These are phyloP conservation scores for Skeletonema menzelii DNA, from an alignment of 108 stramenopile species.

Conservation along the genomic window DNA sequence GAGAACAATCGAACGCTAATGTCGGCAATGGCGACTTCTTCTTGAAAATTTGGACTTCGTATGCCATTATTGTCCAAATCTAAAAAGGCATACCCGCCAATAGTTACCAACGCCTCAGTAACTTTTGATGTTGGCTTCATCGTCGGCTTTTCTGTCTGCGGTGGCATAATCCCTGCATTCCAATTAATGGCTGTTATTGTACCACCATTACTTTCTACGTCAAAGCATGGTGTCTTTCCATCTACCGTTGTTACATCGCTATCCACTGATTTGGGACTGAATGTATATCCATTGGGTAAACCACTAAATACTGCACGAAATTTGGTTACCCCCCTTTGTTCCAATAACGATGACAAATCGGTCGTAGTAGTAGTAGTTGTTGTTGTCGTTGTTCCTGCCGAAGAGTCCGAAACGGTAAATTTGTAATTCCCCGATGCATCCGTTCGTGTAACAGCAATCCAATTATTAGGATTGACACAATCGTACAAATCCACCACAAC, in stretches of 20 bases:
- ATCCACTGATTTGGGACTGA: slow-evolving; percentile 8
- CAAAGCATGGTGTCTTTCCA: slow-evolving; percentile 25
- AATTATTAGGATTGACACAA: slow-evolving; percentile 12
- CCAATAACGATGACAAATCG: slow-evolving; percentile 12
- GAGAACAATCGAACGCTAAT: slow-evolving; percentile 27
- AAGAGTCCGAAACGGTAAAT: not conserved
- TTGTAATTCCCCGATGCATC: slow-evolving; percentile 14
- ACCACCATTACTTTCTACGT: slow-evolving; percentile 19
- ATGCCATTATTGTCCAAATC: slow-evolving; percentile 28
- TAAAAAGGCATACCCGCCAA: slow-evolving; percentile 38
- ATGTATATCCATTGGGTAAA: not conserved
- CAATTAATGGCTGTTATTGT: slow-evolving; percentile 23
- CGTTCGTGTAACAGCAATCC: slow-evolving; percentile 32
- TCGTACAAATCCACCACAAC: slow-evolving; percentile 41
- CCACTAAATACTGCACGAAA: slow-evolving; percentile 22
- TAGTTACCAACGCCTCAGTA: not conserved
- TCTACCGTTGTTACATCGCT: slow-evolving; percentile 18
- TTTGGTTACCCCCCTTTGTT: not conserved
- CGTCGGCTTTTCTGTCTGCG: slow-evolving; percentile 1
- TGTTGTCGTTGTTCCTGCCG: not conserved
- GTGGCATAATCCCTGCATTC: slow-evolving; percentile 37
- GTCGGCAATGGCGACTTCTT: slow-evolving; percentile 19
- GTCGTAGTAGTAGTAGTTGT: too few relatives aligned
- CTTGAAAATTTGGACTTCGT: slow-evolving; percentile 8
- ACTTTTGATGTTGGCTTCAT: not conserved